These are phyloP conservation scores for Anastatica hierochuntica DNA, from an alignment of 345 rosid genomes.

Conservation along the genomic window DNA sequence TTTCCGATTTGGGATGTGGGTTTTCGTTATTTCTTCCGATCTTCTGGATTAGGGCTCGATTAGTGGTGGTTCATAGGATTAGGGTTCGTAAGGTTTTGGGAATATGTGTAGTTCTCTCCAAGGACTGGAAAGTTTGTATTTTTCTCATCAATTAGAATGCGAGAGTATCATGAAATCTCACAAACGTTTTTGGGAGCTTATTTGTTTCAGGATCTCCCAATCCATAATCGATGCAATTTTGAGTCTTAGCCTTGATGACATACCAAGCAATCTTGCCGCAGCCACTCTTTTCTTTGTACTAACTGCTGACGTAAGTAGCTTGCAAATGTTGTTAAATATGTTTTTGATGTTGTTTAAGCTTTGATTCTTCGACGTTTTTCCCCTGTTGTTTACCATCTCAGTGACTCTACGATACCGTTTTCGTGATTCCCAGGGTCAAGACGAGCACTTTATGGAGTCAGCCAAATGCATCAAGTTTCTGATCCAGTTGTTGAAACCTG, in stretches of 20 bases:
- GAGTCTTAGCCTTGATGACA: constrained; percentile 77
- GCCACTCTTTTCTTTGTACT: constrained; percentile 71
- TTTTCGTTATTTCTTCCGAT: neutral
- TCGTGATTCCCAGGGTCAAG: constrained; percentile 62
- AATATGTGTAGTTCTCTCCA: too few species aligned
- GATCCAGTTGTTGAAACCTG: constrained; percentile 81
- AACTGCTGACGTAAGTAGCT: constrained; percentile 71
- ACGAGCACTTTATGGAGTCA: constrained; percentile 79
- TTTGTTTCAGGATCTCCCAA: constrained; percentile 67
- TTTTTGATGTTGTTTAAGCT: constrained; percentile 1
- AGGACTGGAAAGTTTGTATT: too few species aligned
- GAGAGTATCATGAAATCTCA: too few species aligned
- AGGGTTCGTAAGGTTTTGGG: constrained; percentile 6
- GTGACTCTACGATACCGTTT: neutral
- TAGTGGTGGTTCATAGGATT: too few species aligned
- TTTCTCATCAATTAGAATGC: too few species aligned
- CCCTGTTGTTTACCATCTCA: neutral
- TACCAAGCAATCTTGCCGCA: constrained; percentile 78
- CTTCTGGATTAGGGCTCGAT: constrained; percentile 17
- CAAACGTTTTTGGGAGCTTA: constrained; percentile 4
- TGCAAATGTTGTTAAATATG: neutral
- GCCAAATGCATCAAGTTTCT: constrained; percentile 59
- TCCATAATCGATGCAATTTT: constrained; percentile 69
- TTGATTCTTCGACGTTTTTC: neutral
- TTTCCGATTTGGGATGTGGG: constrained; percentile 13